phyloP scores from a whole-genome alignment of 225 moss, liverwort and hornwort genomes.

The Sphagnum tenellum region DNA sequence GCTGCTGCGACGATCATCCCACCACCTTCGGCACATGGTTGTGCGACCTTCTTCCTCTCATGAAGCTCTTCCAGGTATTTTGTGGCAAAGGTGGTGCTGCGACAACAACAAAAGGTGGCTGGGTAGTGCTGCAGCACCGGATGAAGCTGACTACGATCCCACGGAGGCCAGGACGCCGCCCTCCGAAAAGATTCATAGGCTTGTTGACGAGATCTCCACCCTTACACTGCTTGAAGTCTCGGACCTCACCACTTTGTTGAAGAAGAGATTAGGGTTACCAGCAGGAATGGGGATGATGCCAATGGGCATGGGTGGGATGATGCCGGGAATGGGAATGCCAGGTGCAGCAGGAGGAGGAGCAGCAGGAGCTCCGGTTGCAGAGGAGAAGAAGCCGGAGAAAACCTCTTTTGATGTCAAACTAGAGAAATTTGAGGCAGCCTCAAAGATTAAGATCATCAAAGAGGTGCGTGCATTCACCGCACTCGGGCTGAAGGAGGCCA shows the following conservation, averaged over 20 bases:
- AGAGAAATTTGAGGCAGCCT: conserved; percentile 84
- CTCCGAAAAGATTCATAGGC: conserved; percentile 81
- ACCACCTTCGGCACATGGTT: conserved; percentile 4
- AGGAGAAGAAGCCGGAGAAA: conserved; percentile 90
- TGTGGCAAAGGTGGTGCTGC: conserved; percentile 13
- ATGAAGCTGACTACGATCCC: conserved; percentile 80
- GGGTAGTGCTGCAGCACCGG: conserved; percentile 49
- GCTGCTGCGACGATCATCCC: conserved; percentile 19
- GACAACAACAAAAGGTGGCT: conserved; percentile 28
- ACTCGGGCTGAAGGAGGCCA: conserved; percentile 93
- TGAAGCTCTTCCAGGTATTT: conserved; percentile 6
- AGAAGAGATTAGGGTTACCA: conserved; percentile 83
- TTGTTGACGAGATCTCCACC: conserved; percentile 87
- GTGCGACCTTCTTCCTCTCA: conserved; percentile 13
- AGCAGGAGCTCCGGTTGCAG: conserved; percentile 8
- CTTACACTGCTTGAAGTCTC: conserved; percentile 87
- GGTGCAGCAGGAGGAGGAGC: conserved; percentile 24
- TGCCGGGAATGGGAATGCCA: conserved; percentile 19
- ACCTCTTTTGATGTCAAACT: conserved; percentile 90
- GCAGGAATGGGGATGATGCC: conserved; percentile 83
- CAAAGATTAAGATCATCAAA: conserved; percentile 99
- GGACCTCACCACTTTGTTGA: conserved; percentile 82
- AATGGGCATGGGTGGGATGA: conserved; percentile 80
- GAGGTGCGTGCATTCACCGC: conserved; percentile 96
- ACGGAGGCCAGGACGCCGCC: conserved; percentile 74